Conservation (phyloP, 225 moss, liverwort and hornwort species). For the Asterella californica region DNA sequence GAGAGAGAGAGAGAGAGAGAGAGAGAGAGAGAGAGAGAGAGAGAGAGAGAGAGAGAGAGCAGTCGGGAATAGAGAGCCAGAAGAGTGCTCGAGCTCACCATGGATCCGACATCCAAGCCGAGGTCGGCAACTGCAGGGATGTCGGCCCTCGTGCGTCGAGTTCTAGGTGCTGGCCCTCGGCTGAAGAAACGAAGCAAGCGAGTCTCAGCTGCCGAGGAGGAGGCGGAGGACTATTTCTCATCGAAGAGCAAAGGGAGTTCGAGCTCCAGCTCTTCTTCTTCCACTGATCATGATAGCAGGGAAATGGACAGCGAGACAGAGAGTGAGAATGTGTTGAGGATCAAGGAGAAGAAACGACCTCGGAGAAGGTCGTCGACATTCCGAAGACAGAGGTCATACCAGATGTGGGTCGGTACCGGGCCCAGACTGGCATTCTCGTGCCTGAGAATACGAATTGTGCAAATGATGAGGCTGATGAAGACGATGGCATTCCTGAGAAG, state of each 20-base stretch:
- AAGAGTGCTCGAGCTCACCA: background rate
- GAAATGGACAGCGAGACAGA: constrained; percentile 4
- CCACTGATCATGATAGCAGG: background rate
- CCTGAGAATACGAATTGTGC: constrained; percentile 17
- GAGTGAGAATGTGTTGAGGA: background rate
- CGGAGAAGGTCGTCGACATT: background rate
- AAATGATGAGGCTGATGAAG: constrained; percentile 12
- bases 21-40: background rate
- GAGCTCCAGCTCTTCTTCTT: background rate
- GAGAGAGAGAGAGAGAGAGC: background rate
- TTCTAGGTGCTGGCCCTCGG: constrained; percentile 13
- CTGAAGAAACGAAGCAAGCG: background rate
- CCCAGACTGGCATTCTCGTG: constrained; percentile 14
- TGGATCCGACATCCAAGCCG: constrained; percentile 14
- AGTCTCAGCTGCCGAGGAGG: constrained; percentile 3
- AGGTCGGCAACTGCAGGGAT: background rate
- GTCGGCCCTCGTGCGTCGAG: constrained; percentile 7
- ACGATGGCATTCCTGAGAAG: constrained; percentile 6
- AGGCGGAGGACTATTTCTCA: background rate
- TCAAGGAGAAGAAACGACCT: constrained; percentile 2
- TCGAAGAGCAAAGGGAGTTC: background rate
- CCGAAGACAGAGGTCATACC: background rate
- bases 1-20: background rate
- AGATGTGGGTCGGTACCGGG: background rate
- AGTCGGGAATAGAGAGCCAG: background rate